Evolutionary conservation across 345 rosid species (phyloP), one percentile per base, ranked within the genome.

Genomic region (Aegle marmelos): DNA sequence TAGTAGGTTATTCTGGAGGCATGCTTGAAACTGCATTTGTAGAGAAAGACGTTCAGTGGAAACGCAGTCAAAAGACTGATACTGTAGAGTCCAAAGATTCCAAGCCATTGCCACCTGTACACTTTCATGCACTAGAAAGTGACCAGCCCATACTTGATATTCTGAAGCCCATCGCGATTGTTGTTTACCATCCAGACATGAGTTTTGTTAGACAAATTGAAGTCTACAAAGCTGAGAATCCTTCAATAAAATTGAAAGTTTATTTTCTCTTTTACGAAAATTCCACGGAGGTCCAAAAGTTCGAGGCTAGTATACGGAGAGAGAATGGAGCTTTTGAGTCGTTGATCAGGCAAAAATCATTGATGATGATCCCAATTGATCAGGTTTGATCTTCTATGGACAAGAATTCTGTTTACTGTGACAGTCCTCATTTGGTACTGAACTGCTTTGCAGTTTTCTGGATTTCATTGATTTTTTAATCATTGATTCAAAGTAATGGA

Each of bases 281-380:
- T 77, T 94, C 99, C 33, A 89, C 97, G 11, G 99, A 96, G 85
- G 97, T 83, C 33, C 97, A 89, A 83, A 96, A 94, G 85, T 96
- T 96, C 71, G 98, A 96, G 85, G 98, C 99, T 75, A 91, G 97
- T 78, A 94, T 96, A 63, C 92, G 91, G 34, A 89, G 92, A 79
- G 98, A 96, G 83, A 92, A 96, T 85, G 91, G 91, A 76, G 98
- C 99, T 17, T 96, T 94, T 85, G 99, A 96, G 82, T 91, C 99
- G 60, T 79, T 96, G 87, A 94, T 96, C 84, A 85, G 98, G 84
- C 99, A 92, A 88, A 96, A 96, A 80, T 92, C 99, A 28, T 14
- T 87, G 88, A 96, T 96, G 99, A 91, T 94, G 91, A 94, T 96
- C 80, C 97, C 98, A 62, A 93, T 96, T 36, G 90, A 96, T 84